Percentiles rank a stretch among this genome's conserved stretches.
Evolutionary conservation across 208 protist species (phyloP).

Genomic region (Lotmaria passim): DNA sequence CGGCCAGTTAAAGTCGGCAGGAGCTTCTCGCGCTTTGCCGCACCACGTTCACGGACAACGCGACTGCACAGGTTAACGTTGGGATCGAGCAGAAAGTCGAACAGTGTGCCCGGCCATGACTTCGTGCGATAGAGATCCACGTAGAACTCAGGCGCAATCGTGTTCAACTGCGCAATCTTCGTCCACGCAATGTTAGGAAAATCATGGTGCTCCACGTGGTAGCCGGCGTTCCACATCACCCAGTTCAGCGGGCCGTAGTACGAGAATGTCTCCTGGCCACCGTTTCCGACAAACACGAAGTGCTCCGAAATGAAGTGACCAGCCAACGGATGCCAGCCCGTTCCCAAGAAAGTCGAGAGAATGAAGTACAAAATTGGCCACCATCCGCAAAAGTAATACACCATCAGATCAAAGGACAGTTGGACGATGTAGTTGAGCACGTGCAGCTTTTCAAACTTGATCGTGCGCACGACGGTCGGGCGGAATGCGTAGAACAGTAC

Average conservation of each 20-base stretch:
- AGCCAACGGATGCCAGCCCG: slow-evolving; percentile 87
- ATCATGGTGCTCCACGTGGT: slow-evolving; percentile 98
- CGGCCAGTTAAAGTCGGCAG: slow-evolving; percentile 44
- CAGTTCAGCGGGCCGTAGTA: slow-evolving; percentile 96
- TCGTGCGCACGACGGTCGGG: slow-evolving; percentile 71
- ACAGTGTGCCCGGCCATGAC: slow-evolving; percentile 82
- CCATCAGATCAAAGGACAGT: slow-evolving; percentile 43
- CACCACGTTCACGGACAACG: slow-evolving; percentile 72
- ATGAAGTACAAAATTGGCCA: slow-evolving; percentile 82
- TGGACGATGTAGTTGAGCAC: slow-evolving; percentile 61
- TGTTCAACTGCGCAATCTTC: slow-evolving; percentile 76
- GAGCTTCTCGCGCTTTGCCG: slow-evolving; percentile 50
- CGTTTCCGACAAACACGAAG: slow-evolving; percentile 81
- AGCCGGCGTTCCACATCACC: slow-evolving; percentile 94
- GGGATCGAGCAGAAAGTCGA: slow-evolving; percentile 83
- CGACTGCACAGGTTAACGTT: slow-evolving; percentile 73
- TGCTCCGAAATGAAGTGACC: slow-evolving; percentile 95
- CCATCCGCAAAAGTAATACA: slow-evolving; percentile 61
- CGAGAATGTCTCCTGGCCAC: slow-evolving; percentile 95
- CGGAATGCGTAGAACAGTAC: slow-evolving; percentile 91
- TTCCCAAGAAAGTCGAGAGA: slow-evolving; percentile 78
- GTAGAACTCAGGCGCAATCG: slow-evolving; percentile 95
- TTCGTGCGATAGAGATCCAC: slow-evolving; percentile 73
- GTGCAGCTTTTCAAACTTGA: slow-evolving; percentile 66
- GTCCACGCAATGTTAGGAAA: slow-evolving; percentile 96